Percentiles rank a stretch among this genome's conserved stretches.
These are phyloP conservation scores for Colletotrichum liaoningense DNA, from an alignment of 2,329 filamentous ascomycete species.

Conservation along the genomic window DNA sequence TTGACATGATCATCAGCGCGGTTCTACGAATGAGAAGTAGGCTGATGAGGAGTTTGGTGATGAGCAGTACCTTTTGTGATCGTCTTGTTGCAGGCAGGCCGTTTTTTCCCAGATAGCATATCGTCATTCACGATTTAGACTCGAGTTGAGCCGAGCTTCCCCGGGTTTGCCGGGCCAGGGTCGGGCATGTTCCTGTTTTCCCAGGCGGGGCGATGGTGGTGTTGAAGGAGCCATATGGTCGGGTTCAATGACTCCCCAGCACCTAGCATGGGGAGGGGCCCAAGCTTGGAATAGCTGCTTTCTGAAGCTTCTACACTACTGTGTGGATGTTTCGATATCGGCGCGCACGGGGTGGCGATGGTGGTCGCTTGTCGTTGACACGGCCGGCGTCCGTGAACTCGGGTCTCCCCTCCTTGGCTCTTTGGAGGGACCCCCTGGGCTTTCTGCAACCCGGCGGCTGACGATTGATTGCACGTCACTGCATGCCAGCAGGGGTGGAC, in stretches of 20 bases:
- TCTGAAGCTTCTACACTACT: neutral
- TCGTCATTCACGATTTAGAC: conserved; percentile 25
- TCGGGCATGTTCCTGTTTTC: conserved; percentile 23
- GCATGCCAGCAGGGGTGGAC: neutral
- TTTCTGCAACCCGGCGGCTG: conserved; percentile 22
- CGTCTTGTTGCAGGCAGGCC: neutral
- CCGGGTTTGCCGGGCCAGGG: conserved; percentile 11
- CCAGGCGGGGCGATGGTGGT: conserved; percentile 3
- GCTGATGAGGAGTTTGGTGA: neutral
- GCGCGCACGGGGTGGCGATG: conserved; percentile 24
- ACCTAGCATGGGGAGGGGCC: neutral
- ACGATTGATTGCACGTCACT: neutral
- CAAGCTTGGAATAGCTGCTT: neutral
- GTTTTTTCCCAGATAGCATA: neutral
- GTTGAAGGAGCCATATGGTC: conserved; percentile 27
- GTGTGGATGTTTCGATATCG: conserved; percentile 14
- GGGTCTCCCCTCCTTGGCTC: neutral
- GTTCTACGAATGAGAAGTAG: neutral
- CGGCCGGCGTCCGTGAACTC: conserved; percentile 13
- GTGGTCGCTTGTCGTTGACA: neutral
- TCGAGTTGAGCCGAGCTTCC: conserved; percentile 6
- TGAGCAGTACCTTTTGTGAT: neutral
- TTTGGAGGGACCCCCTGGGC: conserved; percentile 1
- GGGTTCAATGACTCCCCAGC: conserved; percentile 17
- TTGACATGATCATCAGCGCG: neutral